Conservation (phyloP, 176 grass and related monocot genomes). For the Microstegium vimineum region DNA sequence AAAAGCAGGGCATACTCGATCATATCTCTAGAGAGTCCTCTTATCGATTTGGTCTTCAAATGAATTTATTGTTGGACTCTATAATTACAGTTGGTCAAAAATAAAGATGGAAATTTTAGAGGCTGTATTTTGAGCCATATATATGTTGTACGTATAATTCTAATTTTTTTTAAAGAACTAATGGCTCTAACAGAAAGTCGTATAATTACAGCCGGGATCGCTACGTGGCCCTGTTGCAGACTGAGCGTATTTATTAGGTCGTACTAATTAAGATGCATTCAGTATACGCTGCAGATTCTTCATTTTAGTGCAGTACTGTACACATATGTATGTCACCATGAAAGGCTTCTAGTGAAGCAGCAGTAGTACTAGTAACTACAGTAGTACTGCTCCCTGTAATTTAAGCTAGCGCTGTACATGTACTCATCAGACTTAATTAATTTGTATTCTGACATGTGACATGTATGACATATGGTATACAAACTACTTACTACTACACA, state of each 20-base stretch:
- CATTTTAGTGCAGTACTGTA: background rate
- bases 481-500: too few species aligned
- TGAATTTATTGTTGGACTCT: background rate
- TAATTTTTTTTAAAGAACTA: too few species aligned
- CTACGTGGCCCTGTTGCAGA: background rate
- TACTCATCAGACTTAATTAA: background rate
- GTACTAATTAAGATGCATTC: background rate
- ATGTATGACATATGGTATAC: too few species aligned
- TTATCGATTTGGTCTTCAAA: background rate
- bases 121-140: too few species aligned
- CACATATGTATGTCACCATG: too few species aligned
- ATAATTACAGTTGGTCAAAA: background rate
- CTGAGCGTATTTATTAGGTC: background rate
- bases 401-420: background rate
- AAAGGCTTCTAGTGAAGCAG: too few species aligned
- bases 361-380: background rate
- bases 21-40: background rate
- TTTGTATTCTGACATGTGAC: background rate
- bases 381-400: background rate
- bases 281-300: background rate
- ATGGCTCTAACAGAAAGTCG: too few species aligned
- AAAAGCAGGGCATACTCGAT: too few species aligned
- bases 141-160: too few species aligned
- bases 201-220: too few species aligned
- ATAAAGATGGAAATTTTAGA: too few species aligned